Percentiles rank a stretch among this genome's conserved stretches.
These are phyloP conservation scores for Micromonas commoda DNA, from an alignment of 139 green algal species.

Conservation along the genomic window DNA sequence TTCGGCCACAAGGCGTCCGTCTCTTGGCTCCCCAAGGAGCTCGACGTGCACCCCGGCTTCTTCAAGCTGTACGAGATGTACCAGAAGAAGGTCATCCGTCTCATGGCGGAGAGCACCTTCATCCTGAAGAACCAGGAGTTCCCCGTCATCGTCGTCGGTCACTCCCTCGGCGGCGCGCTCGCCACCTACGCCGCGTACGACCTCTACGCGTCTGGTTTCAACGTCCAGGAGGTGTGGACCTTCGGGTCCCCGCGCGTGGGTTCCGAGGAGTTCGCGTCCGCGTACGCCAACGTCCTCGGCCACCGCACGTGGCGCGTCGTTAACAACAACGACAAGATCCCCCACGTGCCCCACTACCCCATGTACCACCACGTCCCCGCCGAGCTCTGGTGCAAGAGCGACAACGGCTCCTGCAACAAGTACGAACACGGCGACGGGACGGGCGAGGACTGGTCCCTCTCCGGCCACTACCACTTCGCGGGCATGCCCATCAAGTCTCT, in stretches of 20 bases:
- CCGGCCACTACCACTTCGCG: too few relatives aligned
- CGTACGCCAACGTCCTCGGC: constrained; percentile 26
- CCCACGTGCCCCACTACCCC: constrained; percentile 34
- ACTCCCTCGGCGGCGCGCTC: constrained; percentile 43
- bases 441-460: not conserved
- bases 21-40: too few relatives aligned
- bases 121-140: not conserved
- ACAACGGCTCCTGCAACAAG: not conserved
- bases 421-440: constrained; percentile 14
- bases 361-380: constrained; percentile 46
- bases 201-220: not conserved
- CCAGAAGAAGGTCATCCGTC: too few relatives aligned
- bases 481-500: too few relatives aligned
- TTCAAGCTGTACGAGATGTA: too few relatives aligned
- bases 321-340: constrained; percentile 40
- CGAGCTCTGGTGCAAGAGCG: not conserved
- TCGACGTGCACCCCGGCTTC: too few relatives aligned
- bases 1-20: too few relatives aligned
- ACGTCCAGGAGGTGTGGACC: constrained; percentile 36
- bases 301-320: constrained; percentile 39
- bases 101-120: too few relatives aligned
- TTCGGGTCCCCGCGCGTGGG: constrained; percentile 44
- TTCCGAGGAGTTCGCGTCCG: constrained; percentile 34
- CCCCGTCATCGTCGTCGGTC: constrained; percentile 30
- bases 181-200: constrained; percentile 38